Evolutionary conservation across 1,284 basidiomycete genomes (phyloP), one percentile per base, ranked within the genome.

Genomic region (Trametes hirsuta): DNA sequence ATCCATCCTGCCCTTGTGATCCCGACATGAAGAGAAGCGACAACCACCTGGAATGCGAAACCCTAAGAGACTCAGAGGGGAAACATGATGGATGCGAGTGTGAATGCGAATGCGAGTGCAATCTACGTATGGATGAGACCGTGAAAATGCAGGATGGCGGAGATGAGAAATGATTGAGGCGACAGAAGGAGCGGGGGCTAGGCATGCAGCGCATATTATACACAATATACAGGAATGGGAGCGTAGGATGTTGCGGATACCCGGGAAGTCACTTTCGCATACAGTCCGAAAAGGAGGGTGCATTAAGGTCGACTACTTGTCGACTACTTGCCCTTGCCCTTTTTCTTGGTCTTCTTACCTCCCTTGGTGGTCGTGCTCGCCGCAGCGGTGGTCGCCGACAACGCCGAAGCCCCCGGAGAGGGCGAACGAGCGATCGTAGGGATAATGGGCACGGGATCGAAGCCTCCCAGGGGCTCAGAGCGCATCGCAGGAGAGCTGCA

Each of bases 341-440:
- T 62, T 58, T 68, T 68, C 55, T 64, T 68, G n/a, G 47, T 55
- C 61, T 67, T 67, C 61, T 65, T 62, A 18, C 56, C 37, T 5
- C 42, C 60, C 50, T 64, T 68, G 18, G 68, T 34, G 0, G 41
- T 48, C 21, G 47, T 59, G 4, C 59, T 59, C 15, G 64, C 59
- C 6, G 62, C 57, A 6, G 57, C 55, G 15, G 58, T 63, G 14
- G 62, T 46, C 10, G 64, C 47, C 5, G 66, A 67, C 21, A 53
- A 8, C 30, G 30, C 30, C 4, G 30, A 30, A 4, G 30, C 53
- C 15, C 60, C 41, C 14, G 65, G 61, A 1, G 65, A 66, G 22
- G 65, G 53, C 48, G 59, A 58, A 24, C 65, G 65, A 1, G 55
- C 46, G 18, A 62, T 42, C 14, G 50, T 51, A n/a, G 61, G 54